Base-by-base conservation (phyloP, 2,329 filamentous ascomycete species). In the Cercospora sp. region DNA sequence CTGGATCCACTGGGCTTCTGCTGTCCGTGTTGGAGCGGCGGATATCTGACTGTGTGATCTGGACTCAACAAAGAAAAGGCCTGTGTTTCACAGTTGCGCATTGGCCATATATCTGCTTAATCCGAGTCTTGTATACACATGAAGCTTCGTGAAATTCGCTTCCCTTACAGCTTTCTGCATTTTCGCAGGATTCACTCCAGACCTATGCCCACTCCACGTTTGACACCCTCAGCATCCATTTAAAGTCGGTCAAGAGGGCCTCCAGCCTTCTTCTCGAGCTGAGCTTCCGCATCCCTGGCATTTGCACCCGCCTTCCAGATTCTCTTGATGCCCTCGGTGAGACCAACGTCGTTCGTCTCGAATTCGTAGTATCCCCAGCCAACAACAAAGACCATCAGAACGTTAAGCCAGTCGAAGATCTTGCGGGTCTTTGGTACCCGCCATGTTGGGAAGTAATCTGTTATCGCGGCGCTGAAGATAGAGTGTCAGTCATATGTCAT, bases 331-430 rank as follows among this genome's bases (percentile, higher is more conserved):
- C 90, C 90, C 86, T 96, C 94, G 8, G 93, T 97, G 68, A 99
- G 81, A 73, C 95, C 95, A 63, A 99, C 93, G 75, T 99, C 95
- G 78, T 97, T 98, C 33, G 95, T 99, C 89, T 99, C 95, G 77
- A 98, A 98, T 82, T 98, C 94, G 83, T 99, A 99, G 77, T 98
- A 86, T 67, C 94, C 94, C 72, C 97, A 86, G 61, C 91, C 93
- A 70, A 94, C 92, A 63, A 92, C 83, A 67, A 94, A 84, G 10
- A 96, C 97, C 68, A 87, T 89, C 57, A 85, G 82, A 77, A 94
- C 93, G 71, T 98, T 87, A 42, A 85, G 83, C 93, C 93, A 98
- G 80, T 87, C 87, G 79, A 89, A 85, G n/a, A 84, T 64, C 77
- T 87, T 89, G 79, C 88, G 87, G 69, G 87, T 81, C 72, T 86